Evolutionary conservation across 108 stramenopile genomes (phyloP).

Genomic region (Schizochytrium sp.): DNA sequence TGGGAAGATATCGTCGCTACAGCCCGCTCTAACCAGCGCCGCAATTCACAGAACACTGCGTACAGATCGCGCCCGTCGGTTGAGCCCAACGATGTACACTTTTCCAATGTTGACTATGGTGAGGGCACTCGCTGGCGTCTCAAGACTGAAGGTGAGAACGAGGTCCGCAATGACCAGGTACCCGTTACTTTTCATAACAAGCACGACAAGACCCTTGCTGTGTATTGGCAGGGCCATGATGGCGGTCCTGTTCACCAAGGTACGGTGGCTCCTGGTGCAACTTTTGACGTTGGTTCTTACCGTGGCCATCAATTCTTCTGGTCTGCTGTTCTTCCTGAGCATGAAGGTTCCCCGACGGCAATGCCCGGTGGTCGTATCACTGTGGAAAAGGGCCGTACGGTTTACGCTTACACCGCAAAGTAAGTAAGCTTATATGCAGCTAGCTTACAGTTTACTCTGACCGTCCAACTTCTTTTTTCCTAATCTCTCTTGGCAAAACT

Average conservation of each 20-base stretch:
- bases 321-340: not conserved
- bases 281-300: constrained; percentile 21
- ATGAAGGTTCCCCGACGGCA: not conserved
- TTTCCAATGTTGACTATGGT: constrained; percentile 10
- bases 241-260: constrained; percentile 15
- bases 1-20: constrained; percentile 51
- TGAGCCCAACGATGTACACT: not conserved
- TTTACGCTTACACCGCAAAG: constrained; percentile 5
- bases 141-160: not conserved
- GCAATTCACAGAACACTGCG: not conserved
- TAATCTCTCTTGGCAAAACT: too few species aligned
- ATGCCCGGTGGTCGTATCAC: not conserved
- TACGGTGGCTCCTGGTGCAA: constrained; percentile 13
- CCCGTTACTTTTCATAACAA: constrained; percentile 50
- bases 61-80: constrained; percentile 22
- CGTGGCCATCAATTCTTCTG: constrained; percentile 60
- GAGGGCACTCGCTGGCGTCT: not conserved
- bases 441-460: too few species aligned
- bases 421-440: not conserved
- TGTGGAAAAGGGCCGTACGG: constrained; percentile 13
- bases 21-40: constrained; percentile 21
- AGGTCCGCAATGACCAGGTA: not conserved
- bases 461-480: too few species aligned
- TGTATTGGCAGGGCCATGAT: constrained; percentile 41
- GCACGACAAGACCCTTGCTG: not conserved